phyloP scores from a whole-genome alignment of 2,329 filamentous ascomycete species.

The Clonostachys rosea region DNA sequence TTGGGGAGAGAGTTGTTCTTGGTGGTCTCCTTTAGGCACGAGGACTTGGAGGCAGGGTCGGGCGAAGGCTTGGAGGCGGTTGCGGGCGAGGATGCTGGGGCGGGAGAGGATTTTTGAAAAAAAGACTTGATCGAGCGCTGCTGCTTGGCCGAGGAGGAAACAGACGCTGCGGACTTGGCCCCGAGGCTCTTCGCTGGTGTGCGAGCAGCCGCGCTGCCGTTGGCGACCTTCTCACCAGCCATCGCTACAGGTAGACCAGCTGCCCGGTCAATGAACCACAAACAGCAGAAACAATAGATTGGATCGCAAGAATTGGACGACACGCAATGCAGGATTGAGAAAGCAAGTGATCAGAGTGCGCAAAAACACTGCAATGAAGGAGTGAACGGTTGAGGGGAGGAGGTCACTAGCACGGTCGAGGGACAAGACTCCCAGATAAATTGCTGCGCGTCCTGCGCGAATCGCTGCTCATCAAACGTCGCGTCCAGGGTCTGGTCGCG shows the following conservation, averaged over 20 bases:
- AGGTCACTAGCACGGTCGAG: background rate
- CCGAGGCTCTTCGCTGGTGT: slow-evolving; percentile 23
- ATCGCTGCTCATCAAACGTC: background rate
- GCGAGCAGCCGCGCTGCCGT: slow-evolving; percentile 12
- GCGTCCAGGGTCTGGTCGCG: too few species aligned
- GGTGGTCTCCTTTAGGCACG: slow-evolving; percentile 31
- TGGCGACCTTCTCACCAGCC: too few species aligned
- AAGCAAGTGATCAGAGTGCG: too few species aligned
- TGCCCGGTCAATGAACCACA: too few species aligned
- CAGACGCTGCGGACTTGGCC: slow-evolving; percentile 12
- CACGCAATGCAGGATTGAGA: too few species aligned
- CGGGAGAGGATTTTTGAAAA: slow-evolving; percentile 35
- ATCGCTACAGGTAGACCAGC: too few species aligned
- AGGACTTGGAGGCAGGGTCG: slow-evolving; percentile 13
- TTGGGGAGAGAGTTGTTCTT: slow-evolving; percentile 31
- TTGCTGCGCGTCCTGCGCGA: background rate
- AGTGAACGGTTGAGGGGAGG: background rate
- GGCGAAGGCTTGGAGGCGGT: background rate
- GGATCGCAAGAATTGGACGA: too few species aligned
- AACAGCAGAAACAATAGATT: too few species aligned
- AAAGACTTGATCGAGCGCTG: slow-evolving; percentile 38
- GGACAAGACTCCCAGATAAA: background rate
- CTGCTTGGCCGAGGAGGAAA: slow-evolving; percentile 23
- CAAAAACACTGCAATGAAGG: too few species aligned
- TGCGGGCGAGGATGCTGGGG: slow-evolving; percentile 20